Evolutionary conservation across 2,329 filamentous ascomycete species (phyloP).

Genomic region (Epichloe uncinata): DNA sequence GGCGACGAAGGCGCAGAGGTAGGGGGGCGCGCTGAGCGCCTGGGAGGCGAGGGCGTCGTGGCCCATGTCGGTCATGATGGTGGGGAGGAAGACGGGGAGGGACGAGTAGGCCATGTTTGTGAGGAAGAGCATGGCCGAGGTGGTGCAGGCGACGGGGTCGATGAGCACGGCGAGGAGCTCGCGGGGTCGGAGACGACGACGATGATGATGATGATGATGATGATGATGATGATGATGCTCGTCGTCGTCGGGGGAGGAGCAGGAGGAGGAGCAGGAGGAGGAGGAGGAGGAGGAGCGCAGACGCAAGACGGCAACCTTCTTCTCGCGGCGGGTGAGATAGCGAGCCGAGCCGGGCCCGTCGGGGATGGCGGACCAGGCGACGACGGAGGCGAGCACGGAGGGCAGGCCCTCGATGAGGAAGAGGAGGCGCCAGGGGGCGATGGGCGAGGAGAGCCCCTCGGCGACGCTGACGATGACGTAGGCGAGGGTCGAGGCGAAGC

Average conservation of each 20-base stretch:
- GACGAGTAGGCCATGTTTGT: constrained; percentile 81
- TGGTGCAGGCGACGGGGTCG: constrained; percentile 44
- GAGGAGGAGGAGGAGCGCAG: constrained; percentile 23
- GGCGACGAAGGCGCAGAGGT: constrained; percentile 57
- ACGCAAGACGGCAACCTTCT: constrained; percentile 57
- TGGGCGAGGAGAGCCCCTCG: constrained; percentile 43
- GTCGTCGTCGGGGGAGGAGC: too few relatives aligned
- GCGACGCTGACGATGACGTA: constrained; percentile 62
- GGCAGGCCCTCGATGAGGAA: constrained; percentile 81
- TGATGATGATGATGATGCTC: too few relatives aligned
- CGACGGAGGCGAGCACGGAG: constrained; percentile 58
- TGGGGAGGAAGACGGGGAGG: constrained; percentile 77
- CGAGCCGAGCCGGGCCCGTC: constrained; percentile 56
- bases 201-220: too few relatives aligned
- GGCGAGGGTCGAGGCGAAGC: constrained; percentile 63
- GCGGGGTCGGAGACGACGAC: constrained; percentile 27
- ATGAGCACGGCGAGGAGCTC: constrained; percentile 38
- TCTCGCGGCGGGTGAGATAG: constrained; percentile 50
- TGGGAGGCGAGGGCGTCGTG: constrained; percentile 56
- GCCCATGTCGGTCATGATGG: constrained; percentile 65
- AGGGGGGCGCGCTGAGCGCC: constrained; percentile 69
- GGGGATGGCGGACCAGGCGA: constrained; percentile 63
- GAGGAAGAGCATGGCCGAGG: constrained; percentile 73
- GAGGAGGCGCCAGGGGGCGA: constrained; percentile 71
- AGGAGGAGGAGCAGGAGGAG: too few relatives aligned